phyloP scores from a whole-genome alignment of 305 asterid genomes.

The Solanum hybrid region DNA sequence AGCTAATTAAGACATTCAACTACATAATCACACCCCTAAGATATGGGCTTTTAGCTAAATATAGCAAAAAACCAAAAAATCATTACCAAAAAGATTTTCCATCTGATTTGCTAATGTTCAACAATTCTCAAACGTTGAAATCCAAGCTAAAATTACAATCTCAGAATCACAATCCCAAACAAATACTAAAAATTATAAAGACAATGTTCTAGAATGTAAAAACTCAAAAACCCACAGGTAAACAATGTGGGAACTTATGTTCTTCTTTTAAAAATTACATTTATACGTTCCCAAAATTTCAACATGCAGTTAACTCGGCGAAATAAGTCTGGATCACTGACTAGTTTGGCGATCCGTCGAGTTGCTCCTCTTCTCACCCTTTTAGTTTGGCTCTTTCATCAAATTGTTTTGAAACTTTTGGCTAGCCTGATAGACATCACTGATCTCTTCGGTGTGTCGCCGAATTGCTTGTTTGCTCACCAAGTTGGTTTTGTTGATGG shows the following conservation, averaged over 20 bases:
- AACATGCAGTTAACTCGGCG: not conserved
- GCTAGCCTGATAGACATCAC: not conserved
- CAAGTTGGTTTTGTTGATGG: not conserved
- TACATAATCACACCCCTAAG: not conserved
- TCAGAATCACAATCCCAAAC: not conserved
- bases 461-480: not conserved
- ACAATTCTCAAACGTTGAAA: not conserved
- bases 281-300: not conserved
- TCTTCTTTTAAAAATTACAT: not conserved
- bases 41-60: not conserved
- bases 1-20: not conserved
- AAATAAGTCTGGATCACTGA: not conserved
- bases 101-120: not conserved
- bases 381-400: not conserved
- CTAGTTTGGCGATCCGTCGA: not conserved
- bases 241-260: not conserved
- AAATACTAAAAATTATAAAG: not conserved
- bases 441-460: not conserved
- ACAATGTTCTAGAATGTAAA: not conserved
- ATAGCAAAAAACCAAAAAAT: too few relatives aligned
- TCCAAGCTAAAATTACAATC: not conserved
- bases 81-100: not conserved
- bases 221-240: not conserved
- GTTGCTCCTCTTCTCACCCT: not conserved
- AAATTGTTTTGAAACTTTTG: not conserved